phyloP scores from a whole-genome alignment of 2,329 filamentous ascomycete species.

The Trichophyton verrucosum region DNA sequence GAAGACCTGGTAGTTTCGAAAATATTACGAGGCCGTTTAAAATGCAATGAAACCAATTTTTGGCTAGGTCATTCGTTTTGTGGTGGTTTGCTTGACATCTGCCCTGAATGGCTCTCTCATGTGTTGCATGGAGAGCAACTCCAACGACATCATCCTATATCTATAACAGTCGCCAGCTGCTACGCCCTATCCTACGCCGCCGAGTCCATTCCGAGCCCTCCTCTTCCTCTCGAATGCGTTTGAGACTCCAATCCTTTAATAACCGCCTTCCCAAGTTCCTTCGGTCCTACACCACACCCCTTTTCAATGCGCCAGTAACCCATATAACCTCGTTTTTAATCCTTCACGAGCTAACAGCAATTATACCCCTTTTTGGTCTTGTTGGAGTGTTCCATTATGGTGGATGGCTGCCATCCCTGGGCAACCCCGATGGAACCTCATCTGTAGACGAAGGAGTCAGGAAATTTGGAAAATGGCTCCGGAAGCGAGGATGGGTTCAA shows the following conservation, averaged over 20 bases:
- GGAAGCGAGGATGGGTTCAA: constrained; percentile 65
- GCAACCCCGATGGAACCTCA: constrained; percentile 18
- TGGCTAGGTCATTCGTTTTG: background rate
- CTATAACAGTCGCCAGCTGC: background rate
- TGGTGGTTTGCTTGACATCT: background rate
- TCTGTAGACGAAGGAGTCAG: constrained; percentile 50
- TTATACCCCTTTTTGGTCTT: constrained; percentile 65
- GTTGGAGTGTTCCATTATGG: constrained; percentile 69
- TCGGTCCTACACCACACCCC: constrained; percentile 53
- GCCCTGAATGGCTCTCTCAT: background rate
- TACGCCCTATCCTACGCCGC: background rate
- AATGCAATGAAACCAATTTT: background rate
- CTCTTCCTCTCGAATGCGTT: constrained; percentile 12
- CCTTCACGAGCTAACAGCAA: constrained; percentile 81
- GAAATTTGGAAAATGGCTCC: constrained; percentile 65
- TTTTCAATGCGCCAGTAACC: constrained; percentile 65
- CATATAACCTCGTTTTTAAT: constrained; percentile 79
- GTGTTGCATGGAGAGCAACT: background rate
- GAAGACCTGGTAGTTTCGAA: background rate
- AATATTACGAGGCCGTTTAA: background rate
- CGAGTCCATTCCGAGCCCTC: constrained; percentile 4
- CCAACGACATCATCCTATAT: background rate
- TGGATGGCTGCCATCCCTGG: constrained; percentile 53
- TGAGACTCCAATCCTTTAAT: constrained; percentile 27
- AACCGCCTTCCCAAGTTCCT: constrained; percentile 52